These are phyloP conservation scores for Boletus hoseneyae DNA, from an alignment of 1,284 basidiomycete species.

Conservation along the genomic window DNA sequence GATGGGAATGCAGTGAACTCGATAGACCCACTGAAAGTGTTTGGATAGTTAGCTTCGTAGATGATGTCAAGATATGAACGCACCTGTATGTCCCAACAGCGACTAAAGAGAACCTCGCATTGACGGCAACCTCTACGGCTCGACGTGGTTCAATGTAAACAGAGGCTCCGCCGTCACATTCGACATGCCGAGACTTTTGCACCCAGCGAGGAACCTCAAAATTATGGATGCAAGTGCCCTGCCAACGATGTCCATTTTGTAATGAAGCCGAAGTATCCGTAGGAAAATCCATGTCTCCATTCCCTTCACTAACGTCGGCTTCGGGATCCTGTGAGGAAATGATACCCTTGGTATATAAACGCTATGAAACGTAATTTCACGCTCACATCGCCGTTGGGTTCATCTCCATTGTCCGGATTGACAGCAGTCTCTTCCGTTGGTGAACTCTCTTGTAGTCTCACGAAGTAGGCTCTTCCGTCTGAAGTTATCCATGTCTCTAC, in stretches of 20 bases:
- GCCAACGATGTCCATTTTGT: conserved; percentile 45
- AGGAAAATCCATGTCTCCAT: conserved; percentile 8
- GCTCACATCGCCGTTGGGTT: conserved; percentile 18
- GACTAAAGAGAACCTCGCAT: conserved; percentile 80
- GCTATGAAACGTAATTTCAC: background rate
- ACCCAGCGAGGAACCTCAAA: conserved; percentile 72
- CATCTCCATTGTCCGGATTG: conserved; percentile 9
- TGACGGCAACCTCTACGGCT: conserved; percentile 68
- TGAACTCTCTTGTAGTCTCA: conserved; percentile 49
- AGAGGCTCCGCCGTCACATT: conserved; percentile 40
- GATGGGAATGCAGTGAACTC: conserved; percentile 65
- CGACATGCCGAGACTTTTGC: conserved; percentile 59
- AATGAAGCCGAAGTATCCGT: conserved; percentile 15
- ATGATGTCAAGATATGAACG: conserved; percentile 10
- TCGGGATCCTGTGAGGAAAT: conserved; percentile 12
- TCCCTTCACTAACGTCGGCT: background rate
- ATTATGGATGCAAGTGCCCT: conserved; percentile 66
- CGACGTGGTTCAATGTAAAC: conserved; percentile 63
- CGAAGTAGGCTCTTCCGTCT: conserved; percentile 76
- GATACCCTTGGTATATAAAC: conserved; percentile 3
- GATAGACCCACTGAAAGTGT: conserved; percentile 50
- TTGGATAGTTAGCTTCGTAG: conserved; percentile 2
- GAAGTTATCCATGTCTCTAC: conserved; percentile 81
- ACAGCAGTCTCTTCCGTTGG: conserved; percentile 7
- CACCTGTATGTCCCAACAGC: conserved; percentile 79